These are phyloP conservation scores for Mortierella claussenii DNA, from an alignment of 192 early-diverging fungal genomes.

Conservation along the genomic window DNA sequence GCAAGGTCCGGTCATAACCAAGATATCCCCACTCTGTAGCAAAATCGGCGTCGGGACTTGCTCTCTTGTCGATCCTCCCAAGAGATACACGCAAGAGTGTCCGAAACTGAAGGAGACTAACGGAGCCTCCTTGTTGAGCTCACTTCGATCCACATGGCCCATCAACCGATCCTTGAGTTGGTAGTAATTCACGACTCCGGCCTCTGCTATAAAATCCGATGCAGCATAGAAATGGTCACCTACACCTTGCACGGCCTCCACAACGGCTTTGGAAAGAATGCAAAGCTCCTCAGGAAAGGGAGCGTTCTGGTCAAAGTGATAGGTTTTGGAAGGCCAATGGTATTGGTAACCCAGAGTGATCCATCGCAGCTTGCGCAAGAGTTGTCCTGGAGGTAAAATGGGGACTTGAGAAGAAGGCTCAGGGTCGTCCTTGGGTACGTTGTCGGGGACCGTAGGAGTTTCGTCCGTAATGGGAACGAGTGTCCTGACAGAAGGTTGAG, in stretches of 20 bases:
- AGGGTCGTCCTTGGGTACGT: constrained; percentile 45
- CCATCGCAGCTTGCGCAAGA: constrained; percentile 73
- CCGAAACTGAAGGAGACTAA: constrained; percentile 82
- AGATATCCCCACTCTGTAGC: constrained; percentile 87
- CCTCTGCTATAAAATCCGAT: constrained; percentile 76
- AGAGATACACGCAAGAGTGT: constrained; percentile 80
- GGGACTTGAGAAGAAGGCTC: constrained; percentile 47
- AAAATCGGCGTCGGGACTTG: constrained; percentile 73
- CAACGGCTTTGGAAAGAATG: constrained; percentile 71
- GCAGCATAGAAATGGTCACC: constrained; percentile 66
- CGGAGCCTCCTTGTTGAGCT: constrained; percentile 85
- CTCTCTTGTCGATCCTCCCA: constrained; percentile 81
- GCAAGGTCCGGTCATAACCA: constrained; percentile 87
- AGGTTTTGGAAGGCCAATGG: constrained; percentile 84
- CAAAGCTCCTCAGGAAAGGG: constrained; percentile 77
- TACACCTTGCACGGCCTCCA: constrained; percentile 66
- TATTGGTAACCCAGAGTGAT: constrained; percentile 82
- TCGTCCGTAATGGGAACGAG: constrained; percentile 33
- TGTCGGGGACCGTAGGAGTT: constrained; percentile 32
- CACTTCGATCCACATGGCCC: constrained; percentile 94
- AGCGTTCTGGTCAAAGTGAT: constrained; percentile 72
- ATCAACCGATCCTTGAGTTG: constrained; percentile 83
- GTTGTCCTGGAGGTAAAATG: constrained; percentile 51
- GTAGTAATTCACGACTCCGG: constrained; percentile 96
- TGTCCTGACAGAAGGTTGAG: constrained; percentile 19